Base-by-base conservation (phyloP, 306 rosid species). In the Quillaja saponaria region DNA sequence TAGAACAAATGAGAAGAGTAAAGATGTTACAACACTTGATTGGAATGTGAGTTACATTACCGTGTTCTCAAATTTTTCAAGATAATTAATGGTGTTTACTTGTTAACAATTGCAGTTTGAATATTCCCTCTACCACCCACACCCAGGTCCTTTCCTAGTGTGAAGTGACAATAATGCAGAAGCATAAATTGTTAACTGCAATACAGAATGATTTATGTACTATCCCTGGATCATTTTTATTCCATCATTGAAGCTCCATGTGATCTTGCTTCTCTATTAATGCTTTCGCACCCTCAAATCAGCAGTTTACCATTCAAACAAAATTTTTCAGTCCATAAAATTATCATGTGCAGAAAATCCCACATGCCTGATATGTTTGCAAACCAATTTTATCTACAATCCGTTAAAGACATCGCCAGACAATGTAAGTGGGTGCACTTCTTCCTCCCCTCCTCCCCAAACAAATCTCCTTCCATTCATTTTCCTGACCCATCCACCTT, bases 11-110 rank as follows among this genome's bases (percentile, higher is more conserved):
- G 95, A 88, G 73, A 88, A 86, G 82, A 82, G 85, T 81, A 88
- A 91, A 79, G 96, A 88, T 68, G 96, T 91, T 63, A 88, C 96
- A 0, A 84, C 97, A 55, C 91, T 91, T 40, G 97, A 91, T 67
- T 91, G 97, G 97, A 91, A 91, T 67, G 97, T 91, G 81, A 88
- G 97, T 75, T 79, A 35, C 37, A 49, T 48, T 2, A 2, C 7
- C 62, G 51, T 48, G 28, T 61, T 54, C 49, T 72, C 39, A 63
- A 50, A 37, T 61, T 60, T 39, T 75, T 51, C 50, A 53, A 47
- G 41, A 39, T 11, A 61, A 34, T 40, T 62, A 3, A 37, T 64
- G 28, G 9, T 49, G 56, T 64, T 55, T 37, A 8, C 37, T 31
- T 38, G 45, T 58, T 61, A 20, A 14, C 46, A 12, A 31, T 40